A percentile compares a stretch with the other conserved stretches of the same genome.
phyloP scores from a whole-genome alignment of 441 rosid genomes.

The Erysimum pusillum region DNA sequence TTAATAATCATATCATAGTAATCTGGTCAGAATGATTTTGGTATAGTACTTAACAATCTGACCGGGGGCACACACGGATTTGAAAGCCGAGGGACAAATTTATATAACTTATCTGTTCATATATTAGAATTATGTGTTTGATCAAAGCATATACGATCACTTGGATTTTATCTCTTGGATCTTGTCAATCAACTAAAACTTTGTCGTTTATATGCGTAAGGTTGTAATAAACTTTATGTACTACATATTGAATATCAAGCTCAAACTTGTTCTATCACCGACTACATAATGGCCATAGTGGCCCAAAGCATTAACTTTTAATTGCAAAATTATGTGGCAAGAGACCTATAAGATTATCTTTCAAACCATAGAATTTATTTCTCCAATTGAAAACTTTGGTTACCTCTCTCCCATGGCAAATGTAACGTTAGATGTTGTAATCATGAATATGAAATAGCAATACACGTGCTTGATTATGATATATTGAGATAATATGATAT shows the following conservation, averaged over 20 bases:
- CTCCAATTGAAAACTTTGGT: conserved; percentile 34
- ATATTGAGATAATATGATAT: not conserved
- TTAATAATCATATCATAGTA: not conserved
- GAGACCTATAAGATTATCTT: conserved; percentile 9
- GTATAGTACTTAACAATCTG: no score
- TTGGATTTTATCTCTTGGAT: conserved; percentile 38
- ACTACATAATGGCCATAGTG: conserved; percentile 31
- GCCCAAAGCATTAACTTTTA: conserved; percentile 45
- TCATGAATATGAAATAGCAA: conserved; percentile 17
- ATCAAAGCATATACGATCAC: conserved; percentile 11
- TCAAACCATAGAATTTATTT: conserved; percentile 29
- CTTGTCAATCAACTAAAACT: conserved; percentile 39
- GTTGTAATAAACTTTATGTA: not conserved
- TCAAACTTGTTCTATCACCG: conserved; percentile 33
- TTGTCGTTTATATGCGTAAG: conserved; percentile 37
- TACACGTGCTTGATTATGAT: not conserved
- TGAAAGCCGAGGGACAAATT: conserved; percentile 7
- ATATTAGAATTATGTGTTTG: conserved; percentile 14
- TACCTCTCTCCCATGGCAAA: conserved; percentile 44
- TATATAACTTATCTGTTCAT: not conserved
- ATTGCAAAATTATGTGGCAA: not conserved
- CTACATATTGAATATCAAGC: conserved; percentile 9
- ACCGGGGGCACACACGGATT: conserved; percentile 25
- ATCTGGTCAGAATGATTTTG: not conserved
- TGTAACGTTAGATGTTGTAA: conserved; percentile 38